Percentiles rank a stretch among this genome's conserved stretches.
Evolutionary conservation across 805 yeast genomes (phyloP).

Genomic region (Candida wancherniae): DNA sequence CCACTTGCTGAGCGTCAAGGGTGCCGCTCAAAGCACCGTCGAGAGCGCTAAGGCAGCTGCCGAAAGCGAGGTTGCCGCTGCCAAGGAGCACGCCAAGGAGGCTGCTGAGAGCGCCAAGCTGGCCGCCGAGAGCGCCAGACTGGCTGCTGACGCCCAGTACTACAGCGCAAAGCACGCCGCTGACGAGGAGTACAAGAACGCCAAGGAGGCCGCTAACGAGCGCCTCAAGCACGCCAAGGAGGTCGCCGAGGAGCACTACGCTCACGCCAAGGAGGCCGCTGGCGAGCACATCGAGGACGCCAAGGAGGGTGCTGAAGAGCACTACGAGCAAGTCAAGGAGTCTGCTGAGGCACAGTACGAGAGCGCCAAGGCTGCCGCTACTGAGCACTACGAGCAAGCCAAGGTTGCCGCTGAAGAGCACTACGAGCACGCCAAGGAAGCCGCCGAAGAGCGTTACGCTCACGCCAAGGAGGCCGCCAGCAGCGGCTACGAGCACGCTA

Average conservation of each 20-base stretch:
- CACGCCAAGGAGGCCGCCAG: slow-evolving; percentile 1
- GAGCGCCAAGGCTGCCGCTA: slow-evolving; percentile 16
- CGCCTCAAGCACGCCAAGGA: slow-evolving; percentile 5
- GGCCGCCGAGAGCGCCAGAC: slow-evolving; percentile 6
- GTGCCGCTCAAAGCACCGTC: slow-evolving; percentile 3
- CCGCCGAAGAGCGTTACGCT: slow-evolving; percentile 4
- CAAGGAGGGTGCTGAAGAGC: not conserved
- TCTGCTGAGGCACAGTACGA: slow-evolving; percentile 8
- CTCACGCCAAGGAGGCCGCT: slow-evolving; percentile 1
- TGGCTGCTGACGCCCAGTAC: slow-evolving; percentile 10
- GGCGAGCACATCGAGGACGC: not conserved
- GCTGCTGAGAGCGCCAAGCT: slow-evolving; percentile 11
- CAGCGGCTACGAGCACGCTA: slow-evolving; percentile 6
- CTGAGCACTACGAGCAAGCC: slow-evolving; percentile 9
- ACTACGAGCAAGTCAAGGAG: slow-evolving; percentile 8
- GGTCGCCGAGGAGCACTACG: slow-evolving; percentile 4
- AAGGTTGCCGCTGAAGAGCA: slow-evolving; percentile 4
- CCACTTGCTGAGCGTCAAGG: slow-evolving; percentile 7
- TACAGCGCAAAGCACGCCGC: slow-evolving; percentile 7
- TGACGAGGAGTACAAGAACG: slow-evolving; percentile 4
- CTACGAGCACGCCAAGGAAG: slow-evolving; percentile 3
- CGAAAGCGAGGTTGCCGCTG: slow-evolving; percentile 6
- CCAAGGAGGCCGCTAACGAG: slow-evolving; percentile 3
- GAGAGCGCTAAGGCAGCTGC: slow-evolving; percentile 8
- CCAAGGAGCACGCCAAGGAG: slow-evolving; percentile 5